Base-by-base conservation (phyloP, 257 asterid species). In the Solanum corneliomulleri region DNA sequence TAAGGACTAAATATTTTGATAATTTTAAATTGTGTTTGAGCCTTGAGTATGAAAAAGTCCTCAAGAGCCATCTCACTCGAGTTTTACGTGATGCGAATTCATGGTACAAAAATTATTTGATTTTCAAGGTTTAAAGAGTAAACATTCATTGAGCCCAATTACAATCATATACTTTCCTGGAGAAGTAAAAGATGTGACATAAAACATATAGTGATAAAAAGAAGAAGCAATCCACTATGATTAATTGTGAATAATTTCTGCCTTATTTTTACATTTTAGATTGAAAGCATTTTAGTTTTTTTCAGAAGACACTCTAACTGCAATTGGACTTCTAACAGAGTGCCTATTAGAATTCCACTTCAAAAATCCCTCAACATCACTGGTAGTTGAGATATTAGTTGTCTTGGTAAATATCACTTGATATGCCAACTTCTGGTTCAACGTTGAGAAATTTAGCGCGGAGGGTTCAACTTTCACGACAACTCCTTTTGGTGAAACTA, bases 291-390 rank as follows among this genome's bases (percentile, higher is more conserved):
- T 77, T 3, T 33, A 14, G 45, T 60, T 83, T 83, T 60, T 12
- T 45, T 25, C 37, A 16, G 12, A 20, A 10, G 81, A n/a, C 12
- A 39, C 3, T 29, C 7, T 16, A 85, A 86, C 87, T 25, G 89
- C 82, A 72, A 91, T 81, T 1, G 94, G 93, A 86, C 92, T 90
- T 45, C 89, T 88, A n/a, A 92, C 94, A 15, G 88, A 58, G 82
- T 88, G 64, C 76, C 64, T 89, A 25, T 47, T 45, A 39, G 92
- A 92, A 52, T 84, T 87, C 93, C 94, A 92, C 13, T 89, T 90
- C 14, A 92, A 82, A 58, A 83, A 91, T 39, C 95, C 95, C 71
- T 91, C 91, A 31, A 83, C 25, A 1, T 77, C 71, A 11, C 12
- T 44, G 25, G 76, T 3, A 31, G 42, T 39, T 23, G 21, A 31